Conservation (phyloP, 1,284 basidiomycete genomes). For the Apiotrichum siamense region DNA sequence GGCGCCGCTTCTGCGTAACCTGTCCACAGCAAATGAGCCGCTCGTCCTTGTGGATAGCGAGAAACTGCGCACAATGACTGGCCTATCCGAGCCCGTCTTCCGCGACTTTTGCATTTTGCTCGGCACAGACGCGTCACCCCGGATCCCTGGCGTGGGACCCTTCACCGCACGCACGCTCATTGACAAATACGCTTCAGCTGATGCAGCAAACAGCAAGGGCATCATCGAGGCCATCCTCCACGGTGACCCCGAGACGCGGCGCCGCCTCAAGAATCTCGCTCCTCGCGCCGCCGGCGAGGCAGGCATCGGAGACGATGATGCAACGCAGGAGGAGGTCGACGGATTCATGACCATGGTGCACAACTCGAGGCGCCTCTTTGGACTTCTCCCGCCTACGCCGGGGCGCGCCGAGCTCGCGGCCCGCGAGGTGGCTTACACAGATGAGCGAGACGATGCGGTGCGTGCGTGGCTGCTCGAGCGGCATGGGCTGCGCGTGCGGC, state of each 20-base stretch:
- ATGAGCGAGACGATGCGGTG: neutral
- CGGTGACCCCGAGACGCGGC: constrained; percentile 21
- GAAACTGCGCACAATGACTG: constrained; percentile 57
- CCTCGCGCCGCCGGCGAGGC: neutral
- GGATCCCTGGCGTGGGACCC: constrained; percentile 73
- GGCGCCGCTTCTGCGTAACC: constrained; percentile 65
- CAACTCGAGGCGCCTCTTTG: constrained; percentile 42
- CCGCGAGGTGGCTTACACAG: no score
- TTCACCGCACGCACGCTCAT: constrained; percentile 66
- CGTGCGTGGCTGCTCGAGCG: neutral
- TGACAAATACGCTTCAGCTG: constrained; percentile 55
- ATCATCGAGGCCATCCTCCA: constrained; percentile 67
- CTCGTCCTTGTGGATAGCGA: constrained; percentile 60
- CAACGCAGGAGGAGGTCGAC: neutral
- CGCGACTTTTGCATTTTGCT: constrained; percentile 77
- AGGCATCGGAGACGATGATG: neutral
- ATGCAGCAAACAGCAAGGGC: no score
- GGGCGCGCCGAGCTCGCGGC: neutral
- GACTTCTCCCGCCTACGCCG: constrained; percentile 31
- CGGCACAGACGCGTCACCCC: constrained; percentile 79
- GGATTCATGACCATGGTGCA: constrained; percentile 36
- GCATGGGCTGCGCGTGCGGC: neutral
- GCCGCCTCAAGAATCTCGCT: neutral
- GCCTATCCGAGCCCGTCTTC: constrained; percentile 55
- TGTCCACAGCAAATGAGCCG: constrained; percentile 57